phyloP scores from a whole-genome alignment of 2,329 filamentous ascomycete species.

The Ceratocystis papillata region DNA sequence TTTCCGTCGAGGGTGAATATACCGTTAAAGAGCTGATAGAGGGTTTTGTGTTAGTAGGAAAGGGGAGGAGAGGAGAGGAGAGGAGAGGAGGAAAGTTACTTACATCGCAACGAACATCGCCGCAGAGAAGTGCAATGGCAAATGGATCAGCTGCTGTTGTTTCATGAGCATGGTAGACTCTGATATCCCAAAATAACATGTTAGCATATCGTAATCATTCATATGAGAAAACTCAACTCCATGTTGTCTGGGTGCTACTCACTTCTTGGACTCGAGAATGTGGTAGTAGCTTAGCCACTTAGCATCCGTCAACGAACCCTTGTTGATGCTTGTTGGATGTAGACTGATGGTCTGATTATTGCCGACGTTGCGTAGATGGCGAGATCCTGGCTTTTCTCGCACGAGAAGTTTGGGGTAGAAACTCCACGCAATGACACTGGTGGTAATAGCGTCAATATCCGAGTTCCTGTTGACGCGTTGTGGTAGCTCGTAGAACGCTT shows the following conservation, averaged over 20 bases:
- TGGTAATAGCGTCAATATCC: constrained; percentile 65
- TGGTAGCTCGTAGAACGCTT: constrained; percentile 73
- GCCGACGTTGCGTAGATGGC: constrained; percentile 79
- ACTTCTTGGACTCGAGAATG: constrained; percentile 85
- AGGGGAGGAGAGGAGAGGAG: neutral
- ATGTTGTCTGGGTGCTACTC: constrained; percentile 32
- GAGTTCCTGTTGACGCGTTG: constrained; percentile 63
- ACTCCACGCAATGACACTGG: constrained; percentile 79
- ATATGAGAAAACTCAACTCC: neutral
- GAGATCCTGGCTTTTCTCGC: constrained; percentile 56
- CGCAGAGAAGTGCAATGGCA: constrained; percentile 71
- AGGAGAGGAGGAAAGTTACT: constrained; percentile 27
- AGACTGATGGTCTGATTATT: constrained; percentile 87
- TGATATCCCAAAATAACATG: constrained; percentile 29
- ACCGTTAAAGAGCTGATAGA: constrained; percentile 63
- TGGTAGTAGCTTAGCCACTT: constrained; percentile 92
- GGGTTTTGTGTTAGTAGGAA: constrained; percentile 10
- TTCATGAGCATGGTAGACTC: constrained; percentile 81
- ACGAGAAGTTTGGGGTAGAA: constrained; percentile 91
- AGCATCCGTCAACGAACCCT: constrained; percentile 48
- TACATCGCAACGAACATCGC: constrained; percentile 78
- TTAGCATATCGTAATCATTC: neutral
- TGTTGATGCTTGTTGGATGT: constrained; percentile 83
- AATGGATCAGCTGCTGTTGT: constrained; percentile 73
- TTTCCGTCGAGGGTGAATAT: constrained; percentile 82